phyloP scores from a whole-genome alignment of 768 basidiomycete genomes.

The Lyophyllum shimeji region DNA sequence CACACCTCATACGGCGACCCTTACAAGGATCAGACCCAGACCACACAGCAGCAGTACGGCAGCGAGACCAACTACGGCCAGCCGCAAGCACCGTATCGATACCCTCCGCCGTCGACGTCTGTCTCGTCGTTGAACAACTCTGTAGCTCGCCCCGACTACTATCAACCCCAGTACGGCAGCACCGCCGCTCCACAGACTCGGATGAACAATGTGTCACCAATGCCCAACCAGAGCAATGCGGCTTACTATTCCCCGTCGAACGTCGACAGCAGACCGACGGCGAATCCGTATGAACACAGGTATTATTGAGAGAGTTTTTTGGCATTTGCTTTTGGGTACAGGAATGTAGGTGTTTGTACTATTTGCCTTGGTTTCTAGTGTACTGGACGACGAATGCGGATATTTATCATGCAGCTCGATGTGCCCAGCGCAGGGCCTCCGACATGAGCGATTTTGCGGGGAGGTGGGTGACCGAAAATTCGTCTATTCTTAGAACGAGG shows the following conservation, averaged over 20 bases:
- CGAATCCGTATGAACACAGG: conserved; percentile 3
- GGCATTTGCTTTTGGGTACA: background rate
- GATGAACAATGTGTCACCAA: background rate
- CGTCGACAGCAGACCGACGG: background rate
- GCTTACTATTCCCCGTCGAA: background rate
- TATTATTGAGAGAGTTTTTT: background rate
- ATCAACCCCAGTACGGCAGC: background rate
- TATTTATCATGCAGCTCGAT: no score
- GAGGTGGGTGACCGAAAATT: no score
- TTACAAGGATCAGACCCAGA: conserved; percentile 1
- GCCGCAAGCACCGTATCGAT: conserved; percentile 11
- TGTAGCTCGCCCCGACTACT: background rate
- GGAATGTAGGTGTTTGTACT: background rate
- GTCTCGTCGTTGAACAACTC: background rate
- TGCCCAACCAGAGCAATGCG: conserved; percentile 2
- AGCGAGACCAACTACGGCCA: conserved; percentile 5
- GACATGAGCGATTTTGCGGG: no score
- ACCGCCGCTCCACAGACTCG: background rate
- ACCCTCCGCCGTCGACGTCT: conserved; percentile 10
- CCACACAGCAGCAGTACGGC: conserved; percentile 1
- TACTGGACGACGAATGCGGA: no score
- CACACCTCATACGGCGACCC: background rate
- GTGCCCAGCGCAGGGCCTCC: no score
- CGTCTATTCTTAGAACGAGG: no score
- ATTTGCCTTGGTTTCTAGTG: no score